phyloP scores from a whole-genome alignment of 108 stramenopile species.

The Nitzschia putrida region DNA sequence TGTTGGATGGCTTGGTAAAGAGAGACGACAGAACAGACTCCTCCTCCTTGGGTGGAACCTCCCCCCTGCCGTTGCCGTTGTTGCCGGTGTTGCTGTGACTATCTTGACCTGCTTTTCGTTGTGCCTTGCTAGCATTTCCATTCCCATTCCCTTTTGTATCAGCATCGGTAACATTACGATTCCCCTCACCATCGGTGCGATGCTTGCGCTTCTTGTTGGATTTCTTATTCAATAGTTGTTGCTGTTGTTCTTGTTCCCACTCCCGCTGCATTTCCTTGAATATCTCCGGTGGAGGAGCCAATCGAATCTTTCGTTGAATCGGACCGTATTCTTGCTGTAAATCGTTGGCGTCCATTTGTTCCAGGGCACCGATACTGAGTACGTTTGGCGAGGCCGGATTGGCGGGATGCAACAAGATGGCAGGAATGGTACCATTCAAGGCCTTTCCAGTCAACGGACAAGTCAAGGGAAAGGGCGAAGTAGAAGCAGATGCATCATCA shows the following conservation, averaged over 20 bases:
- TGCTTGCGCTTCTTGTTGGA: slow-evolving; percentile 23
- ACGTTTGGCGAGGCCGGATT: slow-evolving; percentile 56
- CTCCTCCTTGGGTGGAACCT: slow-evolving; percentile 34
- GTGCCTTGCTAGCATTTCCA: background rate
- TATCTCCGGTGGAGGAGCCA: slow-evolving; percentile 57
- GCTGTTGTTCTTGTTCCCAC: slow-evolving; percentile 33
- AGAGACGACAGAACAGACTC: slow-evolving; percentile 50
- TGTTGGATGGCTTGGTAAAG: slow-evolving; percentile 26
- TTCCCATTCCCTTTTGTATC: background rate
- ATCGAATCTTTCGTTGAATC: slow-evolving; percentile 57
- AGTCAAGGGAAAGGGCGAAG: slow-evolving; percentile 13
- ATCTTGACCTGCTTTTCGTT: background rate
- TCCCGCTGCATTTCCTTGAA: slow-evolving; percentile 49
- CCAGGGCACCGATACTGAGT: slow-evolving; percentile 63
- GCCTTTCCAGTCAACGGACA: slow-evolving; percentile 78
- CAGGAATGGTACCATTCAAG: slow-evolving; percentile 60
- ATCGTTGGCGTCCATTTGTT: slow-evolving; percentile 61
- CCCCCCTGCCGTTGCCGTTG: slow-evolving; percentile 16
- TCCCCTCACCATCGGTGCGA: background rate
- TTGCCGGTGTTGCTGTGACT: background rate
- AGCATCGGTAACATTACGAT: background rate
- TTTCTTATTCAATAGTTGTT: slow-evolving; percentile 21
- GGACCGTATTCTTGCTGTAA: slow-evolving; percentile 72
- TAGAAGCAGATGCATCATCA: background rate
- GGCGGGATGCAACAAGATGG: slow-evolving; percentile 52